phyloP scores from a whole-genome alignment of 2,329 filamentous ascomycete genomes.

The Sclerotiophoma versabilis region DNA sequence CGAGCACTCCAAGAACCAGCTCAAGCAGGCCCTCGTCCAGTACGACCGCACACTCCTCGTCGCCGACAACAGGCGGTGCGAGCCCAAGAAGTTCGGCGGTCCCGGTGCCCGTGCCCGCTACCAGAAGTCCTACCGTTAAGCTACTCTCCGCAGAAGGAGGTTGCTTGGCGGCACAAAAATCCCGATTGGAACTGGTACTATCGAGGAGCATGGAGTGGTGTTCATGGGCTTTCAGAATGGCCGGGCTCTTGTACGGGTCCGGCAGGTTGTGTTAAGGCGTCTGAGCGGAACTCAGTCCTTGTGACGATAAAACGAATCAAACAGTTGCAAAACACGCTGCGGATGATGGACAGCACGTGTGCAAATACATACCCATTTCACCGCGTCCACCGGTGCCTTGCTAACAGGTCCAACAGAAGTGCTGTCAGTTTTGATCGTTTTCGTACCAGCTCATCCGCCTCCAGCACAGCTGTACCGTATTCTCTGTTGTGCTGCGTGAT shows the following conservation, averaged over 20 bases:
- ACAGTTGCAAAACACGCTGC: constrained; percentile 45
- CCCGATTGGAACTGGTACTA: constrained; percentile 3
- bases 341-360: constrained; percentile 23
- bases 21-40: constrained; percentile 95
- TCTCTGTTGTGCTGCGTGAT: no score
- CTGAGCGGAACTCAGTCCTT: constrained; percentile 41
- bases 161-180: constrained; percentile 2
- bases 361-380: constrained; percentile 18
- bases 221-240: constrained; percentile 45
- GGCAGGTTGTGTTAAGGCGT: constrained; percentile 31
- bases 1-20: constrained; percentile 99
- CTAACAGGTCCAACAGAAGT: constrained; percentile 5
- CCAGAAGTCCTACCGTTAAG: constrained; percentile 99
- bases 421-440: neutral
- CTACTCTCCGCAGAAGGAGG: constrained; percentile 16
- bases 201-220: constrained; percentile 45
- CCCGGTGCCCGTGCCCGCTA: constrained; percentile 93
- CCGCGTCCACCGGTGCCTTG: constrained; percentile 21
- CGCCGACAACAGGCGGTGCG: constrained; percentile 97
- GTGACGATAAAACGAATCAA: constrained; percentile 52
- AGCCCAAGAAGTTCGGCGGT: constrained; percentile 98
- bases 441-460: no score
- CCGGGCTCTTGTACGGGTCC: constrained; percentile 39
- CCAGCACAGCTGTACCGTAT: no score
- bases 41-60: constrained; percentile 98